Conservation (phyloP, 2,329 filamentous ascomycete species). For the Sarocladium brachiariae region DNA sequence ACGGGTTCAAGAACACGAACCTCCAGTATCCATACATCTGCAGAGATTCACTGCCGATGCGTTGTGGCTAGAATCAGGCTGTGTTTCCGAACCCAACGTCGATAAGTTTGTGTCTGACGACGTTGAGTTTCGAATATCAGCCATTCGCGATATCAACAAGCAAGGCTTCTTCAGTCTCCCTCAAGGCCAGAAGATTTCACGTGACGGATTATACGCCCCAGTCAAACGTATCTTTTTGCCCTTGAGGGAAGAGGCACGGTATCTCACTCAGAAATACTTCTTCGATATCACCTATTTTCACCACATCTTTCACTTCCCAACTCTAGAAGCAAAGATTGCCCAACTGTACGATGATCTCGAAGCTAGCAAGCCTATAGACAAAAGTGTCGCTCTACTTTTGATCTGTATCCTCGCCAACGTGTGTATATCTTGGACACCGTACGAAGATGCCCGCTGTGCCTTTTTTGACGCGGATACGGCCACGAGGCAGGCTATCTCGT, state of each 20-base stretch:
- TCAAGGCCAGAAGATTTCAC: not conserved
- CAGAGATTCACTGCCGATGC: not conserved
- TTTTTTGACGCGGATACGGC: constrained; percentile 5
- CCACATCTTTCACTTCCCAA: constrained; percentile 1
- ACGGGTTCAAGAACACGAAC: not conserved
- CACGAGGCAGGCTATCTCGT: constrained; percentile 8
- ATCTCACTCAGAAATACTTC: constrained; percentile 3
- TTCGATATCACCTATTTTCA: constrained; percentile 5
- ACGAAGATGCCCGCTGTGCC: not conserved
- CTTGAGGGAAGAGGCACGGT: not conserved
- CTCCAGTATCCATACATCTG: not conserved
- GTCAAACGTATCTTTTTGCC: not conserved
- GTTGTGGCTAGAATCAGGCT: not conserved
- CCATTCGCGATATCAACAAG: not conserved
- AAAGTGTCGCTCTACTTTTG: not conserved
- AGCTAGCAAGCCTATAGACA: not conserved
- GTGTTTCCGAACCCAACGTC: not conserved
- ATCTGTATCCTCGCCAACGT: not conserved
- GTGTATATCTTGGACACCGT: not conserved
- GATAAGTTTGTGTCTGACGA: not conserved
- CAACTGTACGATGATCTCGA: not conserved
- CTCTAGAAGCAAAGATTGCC: not conserved
- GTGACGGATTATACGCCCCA: not conserved
- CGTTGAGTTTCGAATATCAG: not conserved
- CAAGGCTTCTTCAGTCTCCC: not conserved